Percentiles rank a stretch among this genome's conserved stretches.
Evolutionary conservation across 2,329 filamentous ascomycete genomes (phyloP).

Genomic region (Fonsecaea pedrosoi): DNA sequence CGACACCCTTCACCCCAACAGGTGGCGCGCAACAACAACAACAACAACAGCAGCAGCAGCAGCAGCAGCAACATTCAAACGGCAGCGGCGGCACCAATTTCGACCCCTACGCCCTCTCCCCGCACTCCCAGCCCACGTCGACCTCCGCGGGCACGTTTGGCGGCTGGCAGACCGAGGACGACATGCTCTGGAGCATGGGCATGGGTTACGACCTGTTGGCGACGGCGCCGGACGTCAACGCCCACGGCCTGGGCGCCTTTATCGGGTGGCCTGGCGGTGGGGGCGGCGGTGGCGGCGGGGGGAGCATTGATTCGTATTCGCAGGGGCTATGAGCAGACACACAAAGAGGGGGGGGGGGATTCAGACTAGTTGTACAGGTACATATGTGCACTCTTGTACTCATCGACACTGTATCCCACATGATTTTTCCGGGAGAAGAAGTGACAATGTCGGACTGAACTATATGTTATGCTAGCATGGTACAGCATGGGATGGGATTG

Average conservation of each 20-base stretch:
- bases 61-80: constrained; percentile 7
- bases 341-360: too few relatives aligned
- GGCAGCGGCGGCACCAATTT: constrained; percentile 12
- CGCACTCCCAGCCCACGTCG: constrained; percentile 29
- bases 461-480: too few relatives aligned
- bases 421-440: too few relatives aligned
- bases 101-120: constrained; percentile 31
- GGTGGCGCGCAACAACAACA: constrained; percentile 11
- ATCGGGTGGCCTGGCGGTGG: constrained; percentile 31
- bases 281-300: constrained; percentile 5
- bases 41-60: constrained; percentile 14
- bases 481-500: too few relatives aligned
- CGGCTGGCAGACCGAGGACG: constrained; percentile 40
- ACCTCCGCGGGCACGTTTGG: constrained; percentile 32
- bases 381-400: background rate
- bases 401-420: too few relatives aligned
- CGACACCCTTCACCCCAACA: constrained; percentile 21
- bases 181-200: constrained; percentile 41
- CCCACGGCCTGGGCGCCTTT: constrained; percentile 29
- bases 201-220: constrained; percentile 40
- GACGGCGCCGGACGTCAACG: constrained; percentile 36
- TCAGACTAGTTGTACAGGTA: background rate
- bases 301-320: constrained; percentile 9
- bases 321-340: constrained; percentile 1
- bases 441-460: too few relatives aligned